Evolutionary conservation across 2,329 filamentous ascomycete species (phyloP).

Genomic region (Sporothrix humicola): DNA sequence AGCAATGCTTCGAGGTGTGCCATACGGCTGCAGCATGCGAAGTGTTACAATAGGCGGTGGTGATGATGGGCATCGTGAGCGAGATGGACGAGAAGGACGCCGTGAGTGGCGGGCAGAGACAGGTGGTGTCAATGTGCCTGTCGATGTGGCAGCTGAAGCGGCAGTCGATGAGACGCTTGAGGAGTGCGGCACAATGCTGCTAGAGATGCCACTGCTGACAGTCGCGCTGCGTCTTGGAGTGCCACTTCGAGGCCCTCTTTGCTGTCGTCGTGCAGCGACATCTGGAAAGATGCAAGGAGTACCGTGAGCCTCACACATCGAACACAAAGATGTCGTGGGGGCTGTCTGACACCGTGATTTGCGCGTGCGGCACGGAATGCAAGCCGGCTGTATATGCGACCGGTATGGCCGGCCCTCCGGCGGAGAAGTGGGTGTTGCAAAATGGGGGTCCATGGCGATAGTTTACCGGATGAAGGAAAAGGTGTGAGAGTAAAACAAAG

Average conservation of each 20-base stretch:
- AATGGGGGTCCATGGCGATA: neutral
- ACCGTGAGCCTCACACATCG: neutral
- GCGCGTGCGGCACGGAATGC: slow-evolving; percentile 63
- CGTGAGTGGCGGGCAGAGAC: neutral
- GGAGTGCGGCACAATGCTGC: neutral
- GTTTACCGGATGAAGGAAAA: neutral
- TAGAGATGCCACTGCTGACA: neutral
- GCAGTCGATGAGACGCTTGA: neutral
- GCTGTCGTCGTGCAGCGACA: neutral
- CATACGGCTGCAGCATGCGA: neutral
- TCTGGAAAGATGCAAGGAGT: neutral
- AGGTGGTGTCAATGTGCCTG: neutral
- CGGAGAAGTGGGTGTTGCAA: slow-evolving; percentile 55
- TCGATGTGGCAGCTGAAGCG: neutral
- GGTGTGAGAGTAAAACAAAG: neutral
- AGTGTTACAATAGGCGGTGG: neutral
- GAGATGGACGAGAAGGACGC: neutral
- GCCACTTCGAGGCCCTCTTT: neutral
- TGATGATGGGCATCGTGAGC: neutral
- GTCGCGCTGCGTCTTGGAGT: neutral
- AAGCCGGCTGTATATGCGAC: slow-evolving; percentile 59
- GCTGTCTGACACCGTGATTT: slow-evolving; percentile 43
- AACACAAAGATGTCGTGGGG: neutral
- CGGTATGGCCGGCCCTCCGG: slow-evolving; percentile 52
- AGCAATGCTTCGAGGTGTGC: neutral